Evolutionary conservation across 768 basidiomycete genomes (phyloP), one percentile per base, ranked within the genome.

Genomic region (Leucosporidium creatinivorum): DNA sequence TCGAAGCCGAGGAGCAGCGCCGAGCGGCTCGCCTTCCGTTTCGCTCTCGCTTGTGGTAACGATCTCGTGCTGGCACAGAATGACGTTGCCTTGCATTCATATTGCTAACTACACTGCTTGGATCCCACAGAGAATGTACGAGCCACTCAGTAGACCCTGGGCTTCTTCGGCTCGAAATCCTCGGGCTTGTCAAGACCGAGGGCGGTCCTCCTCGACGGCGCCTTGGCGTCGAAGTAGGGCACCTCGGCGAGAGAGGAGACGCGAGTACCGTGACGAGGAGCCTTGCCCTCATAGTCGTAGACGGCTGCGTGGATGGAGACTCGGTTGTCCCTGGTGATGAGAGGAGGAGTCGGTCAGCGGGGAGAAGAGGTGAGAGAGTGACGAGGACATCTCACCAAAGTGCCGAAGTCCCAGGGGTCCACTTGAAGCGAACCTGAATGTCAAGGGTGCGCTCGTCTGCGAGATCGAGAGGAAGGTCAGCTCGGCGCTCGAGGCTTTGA

Each of bases 331-430:
- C 39, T 44, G 52, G 4, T 9, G 25, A 25, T 3, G 4, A 28
- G 28, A 5, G 55, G 31, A 54, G 44, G 59, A 57, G n/a, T 48
- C 33, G n/a, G 18, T 33, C 15, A 25, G 28, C n/a, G 15, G 8
- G n/a, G 30, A 18, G 5, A 44, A 12, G 23, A 52, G n/a, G 33
- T 31, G 18, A 26, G 26, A 15, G 31, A 57, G 39, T 3, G 39
- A 44, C 8, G 15, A 12, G 8, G 39, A 36, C 10, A 33, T 4
- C 39, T 44, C 39, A 44, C 62, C 64, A 66, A 9, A 78, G 65
- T 1, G 75, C 77, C 3, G 73, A 73, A 4, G 77, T 77, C 2
- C 75, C 73, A 18, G 77, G 75, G 0, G 74, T 75, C 77, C 77
- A 78, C 44, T 75, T 70, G 68, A 69, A 77, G 39, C 77, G 70